Evolutionary conservation across 495 filamentous ascomycete genomes (phyloP).

Genomic region (Schizothecium vesticola): DNA sequence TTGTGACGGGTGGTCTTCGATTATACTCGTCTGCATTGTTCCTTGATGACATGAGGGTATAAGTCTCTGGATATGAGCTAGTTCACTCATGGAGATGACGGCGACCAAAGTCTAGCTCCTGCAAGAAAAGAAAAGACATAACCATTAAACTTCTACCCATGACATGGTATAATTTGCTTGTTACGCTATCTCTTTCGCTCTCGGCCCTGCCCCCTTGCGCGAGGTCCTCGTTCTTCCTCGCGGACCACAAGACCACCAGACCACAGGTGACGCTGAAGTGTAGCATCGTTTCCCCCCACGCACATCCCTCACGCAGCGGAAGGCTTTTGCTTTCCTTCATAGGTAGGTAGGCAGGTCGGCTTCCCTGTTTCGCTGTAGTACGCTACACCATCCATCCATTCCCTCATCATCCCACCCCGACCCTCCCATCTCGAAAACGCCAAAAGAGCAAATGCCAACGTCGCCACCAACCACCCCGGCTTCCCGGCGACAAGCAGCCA

Average conservation of each 20-base stretch:
- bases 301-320: neutral
- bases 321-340: neutral
- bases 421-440: constrained; percentile 14
- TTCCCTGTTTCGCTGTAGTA: neutral
- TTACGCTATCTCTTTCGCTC: neutral
- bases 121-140: neutral
- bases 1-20: neutral
- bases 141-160: constrained; percentile 1
- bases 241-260: too few relatives aligned
- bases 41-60: too few relatives aligned
- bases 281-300: neutral
- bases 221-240: neutral
- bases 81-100: neutral
- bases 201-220: neutral
- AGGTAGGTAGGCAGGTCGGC: neutral
- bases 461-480: constrained; percentile 8
- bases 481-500: neutral
- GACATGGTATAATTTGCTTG: constrained; percentile 9
- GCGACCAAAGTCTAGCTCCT: neutral
- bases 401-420: neutral
- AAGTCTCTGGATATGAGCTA: too few relatives aligned
- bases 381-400: neutral
- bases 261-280: neutral
- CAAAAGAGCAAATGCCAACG: constrained; percentile 18
- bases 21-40: too few relatives aligned